Base-by-base conservation (phyloP, 2,329 filamentous ascomycete species). In the Hypoxylon rubiginosum region DNA sequence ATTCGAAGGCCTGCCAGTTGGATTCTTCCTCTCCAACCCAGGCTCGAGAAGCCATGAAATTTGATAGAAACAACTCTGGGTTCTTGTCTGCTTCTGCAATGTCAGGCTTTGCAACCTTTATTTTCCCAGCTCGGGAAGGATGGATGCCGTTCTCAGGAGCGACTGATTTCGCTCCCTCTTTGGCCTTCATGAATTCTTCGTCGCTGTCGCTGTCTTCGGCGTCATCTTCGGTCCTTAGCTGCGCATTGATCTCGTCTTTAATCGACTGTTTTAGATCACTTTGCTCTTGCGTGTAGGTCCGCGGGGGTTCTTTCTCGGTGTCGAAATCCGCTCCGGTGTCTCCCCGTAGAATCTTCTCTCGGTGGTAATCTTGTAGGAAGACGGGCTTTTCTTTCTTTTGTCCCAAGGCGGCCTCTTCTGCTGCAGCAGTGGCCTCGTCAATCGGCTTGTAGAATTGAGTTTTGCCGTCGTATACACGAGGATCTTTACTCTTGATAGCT, bases 1-100 rank as follows among this genome's bases (percentile, higher is more conserved):
- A 97, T 76, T 97, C 93, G 62, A 99, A 92, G 0, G 94, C 92
- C 72, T 94, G 85, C 80, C 92, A 94, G 45, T 86, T 86, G 21
- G 87, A 84, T 45, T 84, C 85, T 56, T 87, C 88, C 9, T 87
- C 86, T 0, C 92, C 88, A 6, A 95, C 87, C 96, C 96, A 99
- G 15, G 94, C 95, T 64, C 94, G 90, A 7, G 94, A 87, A n/a
- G 91, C 88, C 87, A 99, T 88, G 81, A 97, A 99, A 79, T 97
- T 97, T 58, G 93, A 95, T n/a, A 99, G 83, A 78, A 93, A 99
- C 0, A 88, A 91, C 75, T 98, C 95, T 0, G 95, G 96, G 76
- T 99, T 90, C 78, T 93, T 92, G 74, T 97, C 92, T 39, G 96
- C 94, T 63, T 88, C 86, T 51, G 88, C 84, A 46, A 97, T 83